Evolutionary conservation across 1,284 basidiomycete genomes (phyloP).

Genomic region (Naganishia albida): DNA sequence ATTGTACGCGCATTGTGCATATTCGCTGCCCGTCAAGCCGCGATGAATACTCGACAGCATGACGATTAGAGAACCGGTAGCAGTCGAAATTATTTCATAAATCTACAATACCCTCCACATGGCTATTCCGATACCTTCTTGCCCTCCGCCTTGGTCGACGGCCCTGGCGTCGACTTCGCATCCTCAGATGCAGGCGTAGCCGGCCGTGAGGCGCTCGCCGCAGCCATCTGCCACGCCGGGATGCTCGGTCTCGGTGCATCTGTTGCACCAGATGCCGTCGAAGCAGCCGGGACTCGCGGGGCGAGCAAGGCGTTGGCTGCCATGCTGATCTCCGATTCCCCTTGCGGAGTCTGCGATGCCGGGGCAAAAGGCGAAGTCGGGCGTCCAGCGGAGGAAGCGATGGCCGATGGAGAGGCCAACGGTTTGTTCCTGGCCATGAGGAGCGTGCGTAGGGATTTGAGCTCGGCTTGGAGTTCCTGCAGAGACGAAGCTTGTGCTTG

Average conservation of each 20-base stretch:
- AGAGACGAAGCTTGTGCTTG: slow-evolving; percentile 69
- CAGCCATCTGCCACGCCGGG: slow-evolving; percentile 81
- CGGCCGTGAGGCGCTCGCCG: slow-evolving; percentile 17
- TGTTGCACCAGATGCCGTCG: background rate
- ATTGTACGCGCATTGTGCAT: slow-evolving; percentile 11
- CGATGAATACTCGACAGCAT: background rate
- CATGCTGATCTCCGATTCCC: slow-evolving; percentile 30
- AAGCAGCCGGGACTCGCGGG: slow-evolving; percentile 36
- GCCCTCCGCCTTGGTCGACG: slow-evolving; percentile 13
- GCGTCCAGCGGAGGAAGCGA: slow-evolving; percentile 26
- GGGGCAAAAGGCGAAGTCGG: slow-evolving; percentile 53
- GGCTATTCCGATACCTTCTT: slow-evolving; percentile 16
- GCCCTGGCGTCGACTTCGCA: background rate
- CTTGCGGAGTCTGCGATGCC: slow-evolving; percentile 36
- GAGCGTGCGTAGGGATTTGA: slow-evolving; percentile 91
- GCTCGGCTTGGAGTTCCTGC: slow-evolving; percentile 77
- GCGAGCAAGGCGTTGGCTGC: slow-evolving; percentile 49
- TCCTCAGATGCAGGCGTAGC: slow-evolving; percentile 20
- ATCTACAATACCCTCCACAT: background rate
- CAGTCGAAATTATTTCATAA: background rate
- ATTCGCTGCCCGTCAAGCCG: slow-evolving; percentile 6
- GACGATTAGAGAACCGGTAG: background rate
- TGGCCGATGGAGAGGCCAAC: slow-evolving; percentile 44
- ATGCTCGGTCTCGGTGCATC: slow-evolving; percentile 65
- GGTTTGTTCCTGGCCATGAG: slow-evolving; percentile 75